A percentile compares a stretch with the other conserved stretches of the same genome.
Conservation (phyloP, 2,329 filamentous ascomycete species). For the Didymella pinodella region DNA sequence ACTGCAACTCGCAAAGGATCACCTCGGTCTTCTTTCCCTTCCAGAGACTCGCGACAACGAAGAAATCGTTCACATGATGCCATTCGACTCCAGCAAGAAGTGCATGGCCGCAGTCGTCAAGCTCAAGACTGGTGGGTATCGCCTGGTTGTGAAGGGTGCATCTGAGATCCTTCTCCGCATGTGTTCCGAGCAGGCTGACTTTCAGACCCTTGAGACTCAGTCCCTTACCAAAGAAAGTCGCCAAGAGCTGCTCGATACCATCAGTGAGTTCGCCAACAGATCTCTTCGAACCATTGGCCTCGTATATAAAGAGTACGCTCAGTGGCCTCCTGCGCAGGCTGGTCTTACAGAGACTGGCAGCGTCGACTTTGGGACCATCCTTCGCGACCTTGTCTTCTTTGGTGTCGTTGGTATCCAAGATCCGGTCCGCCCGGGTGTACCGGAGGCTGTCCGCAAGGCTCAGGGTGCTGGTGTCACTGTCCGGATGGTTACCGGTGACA, state of each 20-base stretch:
- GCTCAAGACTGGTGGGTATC: conserved; percentile 56
- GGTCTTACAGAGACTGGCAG: conserved; percentile 31
- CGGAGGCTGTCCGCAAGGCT: conserved; percentile 83
- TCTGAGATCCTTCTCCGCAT: conserved; percentile 63
- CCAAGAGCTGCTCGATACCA: conserved; percentile 39
- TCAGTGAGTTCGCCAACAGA: conserved; percentile 50
- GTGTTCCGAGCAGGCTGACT: conserved; percentile 43
- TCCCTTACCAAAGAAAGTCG: conserved; percentile 27
- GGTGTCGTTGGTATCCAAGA: conserved; percentile 95
- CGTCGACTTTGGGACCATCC: conserved; percentile 32
- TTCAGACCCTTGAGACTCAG: conserved; percentile 29
- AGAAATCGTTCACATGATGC: conserved; percentile 60
- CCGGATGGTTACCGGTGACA: conserved; percentile 96
- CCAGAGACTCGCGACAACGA: conserved; percentile 58
- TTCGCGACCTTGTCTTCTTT: conserved; percentile 73
- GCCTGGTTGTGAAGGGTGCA: conserved; percentile 64
- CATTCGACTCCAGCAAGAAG: conserved; percentile 64
- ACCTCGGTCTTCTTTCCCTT: conserved; percentile 61
- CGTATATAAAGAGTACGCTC: conserved; percentile 50
- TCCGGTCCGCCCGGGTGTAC: conserved; percentile 89
- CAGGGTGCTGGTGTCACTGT: conserved; percentile 91
- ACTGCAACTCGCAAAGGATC: conserved; percentile 59
- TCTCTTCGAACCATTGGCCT: conserved; percentile 55
- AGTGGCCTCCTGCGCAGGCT: conserved; percentile 46
- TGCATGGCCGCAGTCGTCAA: conserved; percentile 65